Percentiles rank a stretch among this genome's conserved stretches.
These are phyloP conservation scores for Aspergillus piperis DNA, from an alignment of 2,329 filamentous ascomycete species.

Conservation along the genomic window DNA sequence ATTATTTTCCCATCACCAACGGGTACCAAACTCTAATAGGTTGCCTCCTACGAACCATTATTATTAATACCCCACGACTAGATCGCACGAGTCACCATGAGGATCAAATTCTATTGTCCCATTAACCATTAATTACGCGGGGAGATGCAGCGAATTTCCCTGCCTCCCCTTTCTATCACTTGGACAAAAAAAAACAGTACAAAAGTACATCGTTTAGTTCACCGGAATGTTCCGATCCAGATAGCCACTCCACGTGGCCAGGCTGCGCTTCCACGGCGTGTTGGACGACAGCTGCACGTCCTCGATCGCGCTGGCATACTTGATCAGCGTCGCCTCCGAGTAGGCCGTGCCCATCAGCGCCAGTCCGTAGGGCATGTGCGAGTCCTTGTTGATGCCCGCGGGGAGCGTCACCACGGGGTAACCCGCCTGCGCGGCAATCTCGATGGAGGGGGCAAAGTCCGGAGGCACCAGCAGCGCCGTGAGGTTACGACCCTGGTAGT, in stretches of 20 bases:
- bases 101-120: no score
- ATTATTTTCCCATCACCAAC: no score
- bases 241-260: constrained; percentile 58
- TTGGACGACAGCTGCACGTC: constrained; percentile 53
- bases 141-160: no score
- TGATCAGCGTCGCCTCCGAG: constrained; percentile 59
- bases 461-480: constrained; percentile 68
- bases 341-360: constrained; percentile 64
- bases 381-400: constrained; percentile 55
- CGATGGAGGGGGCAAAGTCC: constrained; percentile 66
- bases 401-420: constrained; percentile 74
- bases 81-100: no score
- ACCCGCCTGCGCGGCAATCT: constrained; percentile 73
- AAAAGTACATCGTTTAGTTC: constrained; percentile 1
- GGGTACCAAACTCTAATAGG: no score
- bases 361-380: constrained; percentile 64
- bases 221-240: constrained; percentile 41
- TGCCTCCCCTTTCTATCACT: no score
- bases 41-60: no score
- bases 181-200: no score
- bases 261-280: constrained; percentile 50
- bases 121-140: no score
- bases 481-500: constrained; percentile 48
- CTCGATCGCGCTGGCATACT: constrained; percentile 65
- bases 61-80: no score